Evolutionary conservation across 805 yeast genomes (phyloP).

Genomic region (Candida insectalens): DNA sequence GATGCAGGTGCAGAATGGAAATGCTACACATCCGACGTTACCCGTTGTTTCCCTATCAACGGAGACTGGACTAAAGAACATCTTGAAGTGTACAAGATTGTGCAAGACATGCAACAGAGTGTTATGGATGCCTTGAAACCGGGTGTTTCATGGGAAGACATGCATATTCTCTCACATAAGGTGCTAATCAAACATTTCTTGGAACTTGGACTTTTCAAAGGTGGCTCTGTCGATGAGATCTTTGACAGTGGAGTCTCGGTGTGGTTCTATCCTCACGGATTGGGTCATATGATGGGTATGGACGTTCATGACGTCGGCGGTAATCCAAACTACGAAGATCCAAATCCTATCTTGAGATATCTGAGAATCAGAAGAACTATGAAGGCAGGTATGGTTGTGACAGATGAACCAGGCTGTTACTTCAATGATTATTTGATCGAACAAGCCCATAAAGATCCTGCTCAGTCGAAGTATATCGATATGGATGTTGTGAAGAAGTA

Average conservation of each 20-base stretch:
- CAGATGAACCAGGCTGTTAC: conserved; percentile 93
- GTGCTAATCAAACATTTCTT: conserved; percentile 65
- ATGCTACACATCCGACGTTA: conserved; percentile 87
- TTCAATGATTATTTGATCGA: conserved; percentile 77
- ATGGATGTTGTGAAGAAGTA: conserved; percentile 61
- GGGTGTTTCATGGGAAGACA: conserved; percentile 77
- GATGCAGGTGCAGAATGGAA: conserved; percentile 99
- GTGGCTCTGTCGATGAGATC: conserved; percentile 50
- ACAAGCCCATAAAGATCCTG: conserved; percentile 43
- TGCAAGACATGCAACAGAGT: conserved; percentile 68
- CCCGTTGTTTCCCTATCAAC: conserved; percentile 86
- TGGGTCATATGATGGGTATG: conserved; percentile 90
- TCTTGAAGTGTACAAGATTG: conserved; percentile 69
- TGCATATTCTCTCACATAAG: conserved; percentile 73
- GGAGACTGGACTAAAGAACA: conserved; percentile 91
- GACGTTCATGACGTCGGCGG: conserved; percentile 98
- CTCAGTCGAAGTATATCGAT: conserved; percentile 50
- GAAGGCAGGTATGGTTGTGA: conserved; percentile 71
- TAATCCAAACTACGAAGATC: conserved; percentile 72
- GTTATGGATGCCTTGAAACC: conserved; percentile 71
- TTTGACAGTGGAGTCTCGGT: conserved; percentile 62
- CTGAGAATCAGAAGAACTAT: conserved; percentile 73
- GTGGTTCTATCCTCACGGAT: conserved; percentile 88
- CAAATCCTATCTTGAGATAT: conserved; percentile 65
- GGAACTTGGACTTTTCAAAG: conserved; percentile 64